Base-by-base conservation (phyloP, 148 eudicot genomes). In the Fagopyrum esculentum region DNA sequence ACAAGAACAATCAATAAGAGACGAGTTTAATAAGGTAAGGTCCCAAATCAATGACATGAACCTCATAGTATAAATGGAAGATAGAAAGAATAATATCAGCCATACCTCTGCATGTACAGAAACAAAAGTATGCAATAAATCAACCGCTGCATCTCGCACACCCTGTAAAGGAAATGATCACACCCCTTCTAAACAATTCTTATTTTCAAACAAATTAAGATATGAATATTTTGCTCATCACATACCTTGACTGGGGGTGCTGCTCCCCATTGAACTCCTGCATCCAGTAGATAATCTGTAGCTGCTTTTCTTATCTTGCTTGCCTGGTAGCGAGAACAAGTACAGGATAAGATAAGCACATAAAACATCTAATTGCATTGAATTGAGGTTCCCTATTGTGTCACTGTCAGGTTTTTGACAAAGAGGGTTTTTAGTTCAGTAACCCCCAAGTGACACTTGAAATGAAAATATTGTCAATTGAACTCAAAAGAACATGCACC, bases 101-200 rank as follows among this genome's bases (percentile, higher is more conserved):
- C 6, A 46, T 94, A 95, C 97, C 93, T 95, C 98, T 4, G 98
- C 93, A 82, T 95, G 98, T 74, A 95, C 96, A 73, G 97, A 97
- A 22, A 95, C 97, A 55, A 95, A 81, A 52, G 92, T 86, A 73
- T 95, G 98, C 80, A 95, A 78, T 63, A 95, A 77, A 73, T 95
- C 97, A 74, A 95, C 96, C 81, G 97, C 93, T 40, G 92, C 97
- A 89, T 95, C 98, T 74, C 97, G 91, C 61, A 92, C 93, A 69
- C 98, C 96, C 98, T 95, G 89, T 81, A 82, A 43, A 43, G n/a
- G 13, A 40, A 6, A 40, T 40, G 47, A 66, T 40, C 10, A 12
- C 63, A 57, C n/a, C 10, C 35, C 63, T 64, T 30, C 45, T 64
- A 64, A 11, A 40, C 70, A 30, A 19, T 57, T 57, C 9, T 52